Conservation (phyloP, 208 protist species). For the Phytomonas francai region DNA sequence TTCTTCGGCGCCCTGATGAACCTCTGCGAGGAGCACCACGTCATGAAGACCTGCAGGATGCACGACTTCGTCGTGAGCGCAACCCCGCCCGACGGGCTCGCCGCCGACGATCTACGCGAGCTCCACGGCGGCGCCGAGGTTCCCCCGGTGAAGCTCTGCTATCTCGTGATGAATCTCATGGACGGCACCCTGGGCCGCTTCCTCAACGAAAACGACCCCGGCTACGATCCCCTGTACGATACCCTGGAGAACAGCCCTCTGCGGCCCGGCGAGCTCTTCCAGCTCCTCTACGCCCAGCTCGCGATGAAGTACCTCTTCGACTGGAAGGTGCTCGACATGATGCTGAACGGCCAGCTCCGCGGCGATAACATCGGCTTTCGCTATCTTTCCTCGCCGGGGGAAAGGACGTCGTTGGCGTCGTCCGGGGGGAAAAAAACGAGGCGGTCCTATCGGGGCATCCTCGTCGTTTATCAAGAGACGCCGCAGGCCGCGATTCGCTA, state of each 20-base stretch:
- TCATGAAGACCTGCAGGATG: conserved; percentile 35
- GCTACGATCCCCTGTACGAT: conserved; percentile 81
- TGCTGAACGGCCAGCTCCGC: conserved; percentile 79
- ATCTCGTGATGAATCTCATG: conserved; percentile 76
- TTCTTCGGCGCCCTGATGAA: conserved; percentile 78
- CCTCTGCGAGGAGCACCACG: conserved; percentile 51
- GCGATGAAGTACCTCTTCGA: conserved; percentile 59
- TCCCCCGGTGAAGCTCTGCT: conserved; percentile 49
- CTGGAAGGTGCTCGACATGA: conserved; percentile 73
- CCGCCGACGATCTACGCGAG: conserved; percentile 27
- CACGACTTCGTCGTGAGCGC: conserved; percentile 79
- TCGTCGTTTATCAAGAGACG: conserved; percentile 42
- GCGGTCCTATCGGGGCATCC: conserved; percentile 45
- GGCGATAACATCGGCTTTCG: conserved; percentile 82
- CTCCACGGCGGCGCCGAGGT: conserved; percentile 10
- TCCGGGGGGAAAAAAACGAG: conserved; percentile 7
- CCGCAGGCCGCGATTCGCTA: conserved; percentile 32
- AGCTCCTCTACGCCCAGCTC: conserved; percentile 79
- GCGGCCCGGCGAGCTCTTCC: conserved; percentile 65
- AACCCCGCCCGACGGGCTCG: conserved; percentile 35
- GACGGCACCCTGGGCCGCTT: conserved; percentile 82
- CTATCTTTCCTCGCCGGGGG: conserved; percentile 17
- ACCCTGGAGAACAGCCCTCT: conserved; percentile 66
- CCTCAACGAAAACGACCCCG: conserved; percentile 56
- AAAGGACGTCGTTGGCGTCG: conserved; percentile 6